Evolutionary conservation across 179 eudicot genomes (phyloP).

Genomic region (Corrigiola litoralis): DNA sequence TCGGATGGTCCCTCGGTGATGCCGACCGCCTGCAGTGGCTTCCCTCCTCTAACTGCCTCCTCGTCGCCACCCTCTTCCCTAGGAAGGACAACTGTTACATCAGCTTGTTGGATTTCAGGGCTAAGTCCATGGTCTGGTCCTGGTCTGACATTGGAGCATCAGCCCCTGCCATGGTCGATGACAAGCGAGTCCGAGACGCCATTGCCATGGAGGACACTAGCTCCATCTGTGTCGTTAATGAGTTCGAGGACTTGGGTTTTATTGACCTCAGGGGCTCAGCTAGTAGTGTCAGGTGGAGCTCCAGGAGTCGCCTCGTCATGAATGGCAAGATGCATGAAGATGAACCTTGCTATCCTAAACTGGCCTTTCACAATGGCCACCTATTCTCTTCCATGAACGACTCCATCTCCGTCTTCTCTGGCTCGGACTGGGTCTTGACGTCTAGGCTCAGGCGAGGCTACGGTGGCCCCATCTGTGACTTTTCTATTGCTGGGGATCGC

Average conservation of each 20-base stretch:
- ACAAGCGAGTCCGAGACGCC: conserved; percentile 73
- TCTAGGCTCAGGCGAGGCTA: conserved; percentile 56
- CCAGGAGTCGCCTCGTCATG: conserved; percentile 53
- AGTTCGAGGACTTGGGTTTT: conserved; percentile 85
- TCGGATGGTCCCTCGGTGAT: conserved; percentile 81
- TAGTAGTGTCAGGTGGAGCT: conserved; percentile 66
- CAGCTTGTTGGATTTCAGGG: conserved; percentile 69
- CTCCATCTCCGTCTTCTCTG: conserved; percentile 72
- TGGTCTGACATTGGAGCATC: conserved; percentile 64
- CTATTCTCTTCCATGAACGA: conserved; percentile 84
- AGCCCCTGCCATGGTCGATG: conserved; percentile 34
- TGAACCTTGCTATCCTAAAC: conserved; percentile 82
- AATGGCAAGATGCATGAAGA: conserved; percentile 52
- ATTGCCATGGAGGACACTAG: conserved; percentile 64
- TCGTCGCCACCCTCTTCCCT: conserved; percentile 80
- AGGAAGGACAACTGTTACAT: conserved; percentile 86
- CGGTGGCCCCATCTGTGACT: conserved; percentile 88
- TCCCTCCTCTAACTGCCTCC: conserved; percentile 47
- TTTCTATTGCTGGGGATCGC: conserved; percentile 83
- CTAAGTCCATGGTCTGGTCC: conserved; percentile 69
- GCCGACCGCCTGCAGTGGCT: conserved; percentile 87
- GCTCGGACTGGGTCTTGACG: conserved; percentile 84
- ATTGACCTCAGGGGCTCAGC: conserved; percentile 61
- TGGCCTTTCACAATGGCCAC: conserved; percentile 65
- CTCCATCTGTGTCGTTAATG: conserved; percentile 76